Base-by-base conservation (phyloP, 345 rosid species). In the Brassica juncea region DNA sequence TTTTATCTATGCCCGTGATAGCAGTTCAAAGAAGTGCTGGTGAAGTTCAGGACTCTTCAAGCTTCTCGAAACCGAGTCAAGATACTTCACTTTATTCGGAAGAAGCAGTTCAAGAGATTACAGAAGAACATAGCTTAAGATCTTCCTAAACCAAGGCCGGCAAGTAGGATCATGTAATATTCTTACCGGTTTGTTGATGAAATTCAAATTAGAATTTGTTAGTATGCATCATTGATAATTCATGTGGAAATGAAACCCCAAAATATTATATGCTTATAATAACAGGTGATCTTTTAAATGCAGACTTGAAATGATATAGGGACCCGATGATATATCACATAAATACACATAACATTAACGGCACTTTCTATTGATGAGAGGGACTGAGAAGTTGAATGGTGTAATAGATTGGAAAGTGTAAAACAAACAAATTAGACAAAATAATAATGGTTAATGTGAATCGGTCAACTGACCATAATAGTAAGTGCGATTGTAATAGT, bases 101-200 rank as follows among this genome's bases (percentile, higher is more conserved):
- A 55, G 39, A 54, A 12, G 34, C 11, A 7, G 5, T 25, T 6
- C 59, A 57, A 37, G 72, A 66, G 11, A 15, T 54, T 67, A 12
- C 1, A 57, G 55, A 75, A 67, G 79, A 57, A 8, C n/a, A 52
- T 52, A 32, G 37, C 71, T 49, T 34, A 19, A 47, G 57, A 14
- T 74, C 78, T 54, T 65, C 52, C 78, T 74, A 34, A 66, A 64
- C 21, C 77, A 64, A 64, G 31, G 57, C 57, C 3, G 16, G 67
- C n/a, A 35, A 25, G 32, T 15, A 52, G 15, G 62, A 49, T 54
- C 28, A 5, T 31, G 16, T n/a, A n/a, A n/a, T 59, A 8, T 23
- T 23, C 31, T 15, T 52, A n/a, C 39, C n/a, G 25, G 8, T 28
- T 69, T 3, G 6, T 69, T 49, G 25, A 47, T 68, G 39, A 67